These are phyloP conservation scores for Ustilago loliicola DNA, from an alignment of 1,284 basidiomycete species.

Conservation along the genomic window DNA sequence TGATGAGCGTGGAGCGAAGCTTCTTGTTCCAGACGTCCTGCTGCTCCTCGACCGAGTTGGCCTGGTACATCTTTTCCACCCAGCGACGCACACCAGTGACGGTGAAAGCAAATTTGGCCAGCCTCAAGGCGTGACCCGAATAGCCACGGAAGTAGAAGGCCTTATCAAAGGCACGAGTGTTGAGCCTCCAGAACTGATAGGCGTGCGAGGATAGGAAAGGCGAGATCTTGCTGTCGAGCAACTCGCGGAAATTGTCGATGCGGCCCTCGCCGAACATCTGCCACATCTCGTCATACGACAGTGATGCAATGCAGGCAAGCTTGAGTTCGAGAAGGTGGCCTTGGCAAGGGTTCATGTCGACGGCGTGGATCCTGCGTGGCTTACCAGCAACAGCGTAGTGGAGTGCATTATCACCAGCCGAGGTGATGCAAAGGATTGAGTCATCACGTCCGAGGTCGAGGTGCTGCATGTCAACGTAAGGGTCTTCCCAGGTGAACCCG, in stretches of 20 bases:
- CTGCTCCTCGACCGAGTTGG: constrained; percentile 77
- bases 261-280: constrained; percentile 79
- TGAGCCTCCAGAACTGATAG: constrained; percentile 83
- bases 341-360: constrained; percentile 80
- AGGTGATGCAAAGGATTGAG: constrained; percentile 82
- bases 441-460: constrained; percentile 77
- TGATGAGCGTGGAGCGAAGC: constrained; percentile 78
- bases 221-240: constrained; percentile 79
- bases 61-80: constrained; percentile 76
- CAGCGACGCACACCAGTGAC: constrained; percentile 77
- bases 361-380: constrained; percentile 78
- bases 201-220: constrained; percentile 81
- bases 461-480: constrained; percentile 80
- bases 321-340: constrained; percentile 85
- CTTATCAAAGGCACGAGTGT: constrained; percentile 77
- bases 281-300: constrained; percentile 81
- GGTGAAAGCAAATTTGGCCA: constrained; percentile 77
- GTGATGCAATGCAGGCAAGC: constrained; percentile 77
- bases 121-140: constrained; percentile 76
- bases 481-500: constrained; percentile 84
- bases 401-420: constrained; percentile 84
- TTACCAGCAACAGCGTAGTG: constrained; percentile 82
- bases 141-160: constrained; percentile 83
- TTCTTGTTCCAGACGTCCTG: constrained; percentile 77
- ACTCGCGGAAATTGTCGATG: constrained; percentile 76